Evolutionary conservation across 306 rosid genomes (phyloP).

Genomic region (Ceratonia siliqua): DNA sequence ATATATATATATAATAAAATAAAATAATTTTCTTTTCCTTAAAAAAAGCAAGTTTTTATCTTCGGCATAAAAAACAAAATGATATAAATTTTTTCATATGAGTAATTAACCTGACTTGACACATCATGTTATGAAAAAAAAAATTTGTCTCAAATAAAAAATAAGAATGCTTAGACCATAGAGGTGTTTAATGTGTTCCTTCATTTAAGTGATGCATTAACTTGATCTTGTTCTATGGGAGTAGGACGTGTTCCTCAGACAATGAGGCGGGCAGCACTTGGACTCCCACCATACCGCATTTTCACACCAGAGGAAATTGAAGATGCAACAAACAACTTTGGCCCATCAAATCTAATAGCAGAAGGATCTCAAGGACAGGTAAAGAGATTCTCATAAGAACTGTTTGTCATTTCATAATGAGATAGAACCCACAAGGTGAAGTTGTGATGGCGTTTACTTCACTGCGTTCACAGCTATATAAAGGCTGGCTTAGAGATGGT

Average conservation of each 20-base stretch:
- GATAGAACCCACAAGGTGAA: slow-evolving; percentile 32
- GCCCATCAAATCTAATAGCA: slow-evolving; percentile 53
- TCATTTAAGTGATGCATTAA: slow-evolving; percentile 29
- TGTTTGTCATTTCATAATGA: slow-evolving; percentile 15
- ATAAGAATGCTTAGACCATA: no score
- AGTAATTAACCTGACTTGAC: no score
- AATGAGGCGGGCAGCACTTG: slow-evolving; percentile 55
- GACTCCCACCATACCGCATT: slow-evolving; percentile 65
- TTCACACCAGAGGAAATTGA: slow-evolving; percentile 89
- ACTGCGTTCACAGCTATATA: slow-evolving; percentile 58
- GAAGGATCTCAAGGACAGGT: slow-evolving; percentile 85
- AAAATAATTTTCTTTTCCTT: no score
- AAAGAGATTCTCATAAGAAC: slow-evolving; percentile 25
- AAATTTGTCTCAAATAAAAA: no score
- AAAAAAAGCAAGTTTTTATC: no score
- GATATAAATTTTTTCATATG: no score
- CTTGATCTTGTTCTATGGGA: slow-evolving; percentile 18
- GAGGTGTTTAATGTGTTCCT: slow-evolving; percentile 32
- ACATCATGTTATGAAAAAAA: no score
- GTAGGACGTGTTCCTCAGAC: slow-evolving; percentile 82
- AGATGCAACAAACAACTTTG: slow-evolving; percentile 81
- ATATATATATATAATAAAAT: no score
- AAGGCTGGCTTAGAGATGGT: slow-evolving; percentile 77
- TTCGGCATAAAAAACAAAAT: no score
- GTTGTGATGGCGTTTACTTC: slow-evolving; percentile 19